These are phyloP conservation scores for Aspergillus brunneoviolaceus DNA, from an alignment of 2,329 filamentous ascomycete species.

Conservation along the genomic window DNA sequence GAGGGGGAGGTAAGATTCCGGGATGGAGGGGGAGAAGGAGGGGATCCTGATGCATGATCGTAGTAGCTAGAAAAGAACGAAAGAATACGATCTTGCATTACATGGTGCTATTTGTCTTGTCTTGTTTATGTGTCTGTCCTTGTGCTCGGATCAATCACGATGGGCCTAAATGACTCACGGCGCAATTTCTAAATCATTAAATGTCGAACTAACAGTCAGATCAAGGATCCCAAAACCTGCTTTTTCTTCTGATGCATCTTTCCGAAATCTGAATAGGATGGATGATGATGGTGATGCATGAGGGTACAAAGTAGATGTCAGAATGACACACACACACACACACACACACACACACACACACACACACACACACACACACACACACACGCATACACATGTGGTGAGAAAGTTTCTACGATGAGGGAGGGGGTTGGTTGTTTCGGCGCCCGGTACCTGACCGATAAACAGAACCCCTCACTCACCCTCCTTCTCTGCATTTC, in stretches of 20 bases:
- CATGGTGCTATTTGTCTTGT: neutral
- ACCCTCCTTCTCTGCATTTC: neutral
- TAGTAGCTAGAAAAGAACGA: neutral
- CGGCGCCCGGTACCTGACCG: neutral
- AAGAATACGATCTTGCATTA: neutral
- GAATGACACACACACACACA: neutral
- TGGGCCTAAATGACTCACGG: too few relatives aligned
- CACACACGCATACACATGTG: neutral
- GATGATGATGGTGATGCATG: neutral
- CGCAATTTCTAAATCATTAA: neutral
- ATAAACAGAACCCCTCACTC: neutral
- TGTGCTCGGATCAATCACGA: too few relatives aligned
- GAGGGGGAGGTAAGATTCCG: neutral
- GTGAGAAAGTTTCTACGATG: neutral
- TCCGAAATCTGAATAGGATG: neutral
- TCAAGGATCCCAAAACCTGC: neutral
- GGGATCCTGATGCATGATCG: neutral
- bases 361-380: neutral
- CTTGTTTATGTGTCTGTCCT: neutral
- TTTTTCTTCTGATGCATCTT: neutral
- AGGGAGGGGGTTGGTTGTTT: neutral
- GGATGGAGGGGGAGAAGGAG: neutral
- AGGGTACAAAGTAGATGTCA: neutral
- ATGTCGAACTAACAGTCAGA: neutral
- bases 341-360: too few relatives aligned